phyloP scores from a whole-genome alignment of 2,329 filamentous ascomycete species.

The Fusarium falciforme region DNA sequence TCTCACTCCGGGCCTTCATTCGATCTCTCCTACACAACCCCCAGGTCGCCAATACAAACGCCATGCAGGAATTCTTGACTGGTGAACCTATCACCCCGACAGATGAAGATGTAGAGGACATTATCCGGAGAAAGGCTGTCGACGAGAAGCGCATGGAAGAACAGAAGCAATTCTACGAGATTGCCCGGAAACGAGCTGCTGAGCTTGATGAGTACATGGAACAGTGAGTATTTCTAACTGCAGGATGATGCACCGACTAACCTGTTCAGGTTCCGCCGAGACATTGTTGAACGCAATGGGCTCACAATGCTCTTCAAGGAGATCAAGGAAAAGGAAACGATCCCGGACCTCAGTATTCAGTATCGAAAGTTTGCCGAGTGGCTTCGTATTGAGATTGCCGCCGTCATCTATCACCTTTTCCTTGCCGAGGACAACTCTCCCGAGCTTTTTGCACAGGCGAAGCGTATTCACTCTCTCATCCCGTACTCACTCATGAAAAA shows the following conservation, averaged over 20 bases:
- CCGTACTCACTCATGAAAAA: slow-evolving; percentile 96
- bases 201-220: slow-evolving; percentile 99
- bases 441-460: slow-evolving; percentile 93
- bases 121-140: slow-evolving; percentile 80
- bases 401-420: slow-evolving; percentile 96
- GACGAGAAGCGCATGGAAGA: slow-evolving; percentile 92
- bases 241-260: slow-evolving; percentile 29
- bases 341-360: slow-evolving; percentile 89
- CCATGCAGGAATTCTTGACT: slow-evolving; percentile 87
- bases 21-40: slow-evolving; percentile 86
- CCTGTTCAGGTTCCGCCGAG: slow-evolving; percentile 67
- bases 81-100: slow-evolving; percentile 77
- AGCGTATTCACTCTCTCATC: slow-evolving; percentile 92
- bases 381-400: slow-evolving; percentile 96
- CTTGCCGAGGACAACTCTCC: slow-evolving; percentile 98
- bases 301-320: slow-evolving; percentile 93
- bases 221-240: slow-evolving; percentile 64
- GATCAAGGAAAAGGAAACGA: slow-evolving; percentile 89
- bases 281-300: slow-evolving; percentile 79
- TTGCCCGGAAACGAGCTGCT: slow-evolving; percentile 87
- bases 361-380: slow-evolving; percentile 99
- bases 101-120: slow-evolving; percentile 87
- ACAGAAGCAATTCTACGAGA: slow-evolving; percentile 94
- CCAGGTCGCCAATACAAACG: slow-evolving; percentile 83
- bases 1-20: slow-evolving; percentile 92